These are phyloP conservation scores for Aspergillus kassunensis DNA, from an alignment of 495 filamentous ascomycete species.

Conservation along the genomic window DNA sequence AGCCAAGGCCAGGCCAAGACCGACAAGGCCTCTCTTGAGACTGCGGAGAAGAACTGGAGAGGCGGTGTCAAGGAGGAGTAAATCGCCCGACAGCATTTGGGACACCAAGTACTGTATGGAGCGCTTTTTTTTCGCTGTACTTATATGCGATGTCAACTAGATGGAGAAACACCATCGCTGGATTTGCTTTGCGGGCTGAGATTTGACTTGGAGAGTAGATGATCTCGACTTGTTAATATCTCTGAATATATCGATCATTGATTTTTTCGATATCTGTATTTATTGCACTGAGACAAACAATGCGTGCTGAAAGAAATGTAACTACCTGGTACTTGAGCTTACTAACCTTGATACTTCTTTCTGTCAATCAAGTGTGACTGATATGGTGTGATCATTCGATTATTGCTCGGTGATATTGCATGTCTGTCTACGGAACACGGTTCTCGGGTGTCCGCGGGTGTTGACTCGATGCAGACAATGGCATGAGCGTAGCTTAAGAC, in stretches of 20 bases:
- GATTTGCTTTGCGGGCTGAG: slow-evolving; percentile 2
- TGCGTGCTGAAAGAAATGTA: too few species aligned
- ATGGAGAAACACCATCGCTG: background rate
- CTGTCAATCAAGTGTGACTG: too few species aligned
- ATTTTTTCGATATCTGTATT: background rate
- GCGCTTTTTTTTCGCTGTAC: slow-evolving; percentile 13
- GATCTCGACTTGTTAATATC: background rate
- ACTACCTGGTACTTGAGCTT: too few species aligned
- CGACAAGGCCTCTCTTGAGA: slow-evolving; percentile 94
- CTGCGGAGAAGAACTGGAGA: slow-evolving; percentile 77
- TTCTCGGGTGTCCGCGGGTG: too few species aligned
- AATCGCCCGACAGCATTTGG: slow-evolving; percentile 16
- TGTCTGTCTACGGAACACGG: too few species aligned
- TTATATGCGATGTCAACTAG: slow-evolving; percentile 11
- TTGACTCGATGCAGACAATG: too few species aligned
- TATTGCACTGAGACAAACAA: too few species aligned
- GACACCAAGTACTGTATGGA: background rate
- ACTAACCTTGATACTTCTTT: too few species aligned
- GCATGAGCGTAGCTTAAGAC: too few species aligned
- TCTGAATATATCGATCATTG: background rate
- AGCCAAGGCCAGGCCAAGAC: slow-evolving; percentile 71
- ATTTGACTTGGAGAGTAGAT: slow-evolving; percentile 4
- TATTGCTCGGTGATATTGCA: too few species aligned
- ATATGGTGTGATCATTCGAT: too few species aligned
- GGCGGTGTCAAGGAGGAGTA: slow-evolving; percentile 93